Conservation (phyloP, 345 rosid genomes). For the Pugionium cornutum region DNA sequence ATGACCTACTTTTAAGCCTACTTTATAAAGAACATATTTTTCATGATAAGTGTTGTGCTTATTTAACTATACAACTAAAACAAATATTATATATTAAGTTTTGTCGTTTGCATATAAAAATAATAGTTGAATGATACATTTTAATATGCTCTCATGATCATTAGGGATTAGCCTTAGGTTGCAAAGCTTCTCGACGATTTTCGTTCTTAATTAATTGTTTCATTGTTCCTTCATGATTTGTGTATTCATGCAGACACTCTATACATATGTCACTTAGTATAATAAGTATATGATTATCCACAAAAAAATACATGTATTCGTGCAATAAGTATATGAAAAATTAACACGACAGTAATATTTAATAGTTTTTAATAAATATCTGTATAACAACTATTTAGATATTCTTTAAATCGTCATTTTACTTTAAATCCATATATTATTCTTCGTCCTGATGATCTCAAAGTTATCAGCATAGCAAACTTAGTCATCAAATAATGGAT, state of each 20-base stretch:
- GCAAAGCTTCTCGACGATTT: conserved; percentile 35
- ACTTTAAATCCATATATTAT: not conserved
- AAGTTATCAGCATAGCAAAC: conserved; percentile 24
- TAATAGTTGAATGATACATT: conserved; percentile 10
- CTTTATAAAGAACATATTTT: conserved; percentile 28
- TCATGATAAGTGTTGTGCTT: conserved; percentile 32
- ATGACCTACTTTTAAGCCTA: conserved; percentile 24
- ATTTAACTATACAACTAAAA: conserved; percentile 4
- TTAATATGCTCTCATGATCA: conserved; percentile 18
- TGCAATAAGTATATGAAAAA: not conserved
- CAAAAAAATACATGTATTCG: not conserved
- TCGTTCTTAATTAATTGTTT: conserved; percentile 27
- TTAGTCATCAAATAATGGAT: conserved; percentile 32
- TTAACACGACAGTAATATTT: not conserved
- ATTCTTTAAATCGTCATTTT: conserved; percentile 1
- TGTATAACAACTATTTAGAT: not conserved
- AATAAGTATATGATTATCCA: not conserved
- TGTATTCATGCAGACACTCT: conserved; percentile 3
- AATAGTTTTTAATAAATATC: not conserved
- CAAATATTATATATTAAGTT: conserved; percentile 4
- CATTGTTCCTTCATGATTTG: conserved; percentile 12
- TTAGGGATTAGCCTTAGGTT: conserved; percentile 32
- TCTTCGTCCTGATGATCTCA: conserved; percentile 6
- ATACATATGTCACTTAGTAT: conserved; percentile 10
- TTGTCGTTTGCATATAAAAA: conserved; percentile 20